Base-by-base conservation (phyloP, 2,329 filamentous ascomycete species). In the Stachybotrys elegans region DNA sequence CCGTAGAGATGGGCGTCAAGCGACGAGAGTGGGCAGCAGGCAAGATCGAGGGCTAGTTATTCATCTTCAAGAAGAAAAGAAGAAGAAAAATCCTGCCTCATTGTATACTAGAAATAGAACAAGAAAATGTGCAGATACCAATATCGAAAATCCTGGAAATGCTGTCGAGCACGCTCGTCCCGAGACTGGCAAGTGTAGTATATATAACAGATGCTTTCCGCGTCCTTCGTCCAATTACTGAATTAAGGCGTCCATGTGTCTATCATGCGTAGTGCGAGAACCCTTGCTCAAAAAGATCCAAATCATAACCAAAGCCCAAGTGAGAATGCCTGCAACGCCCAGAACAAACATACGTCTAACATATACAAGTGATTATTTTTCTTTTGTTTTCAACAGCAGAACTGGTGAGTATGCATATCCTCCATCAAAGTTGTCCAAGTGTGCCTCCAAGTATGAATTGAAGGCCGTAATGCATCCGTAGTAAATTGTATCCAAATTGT, bases 1-100 rank as follows among this genome's bases (percentile, higher is more conserved):
- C 93, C 6, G 93, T 98, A 25, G 93, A 98, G 75, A 78, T 98
- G 73, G 91, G 87, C 6, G 78, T 86, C 16, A 97, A 95, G 82
- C 81, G 86, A 62, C 86, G 75, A 66, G 84, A 82, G 41, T 97
- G 91, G 92, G 78, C 80, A 3, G 79, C 84, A 50, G 91, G 91
- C 36, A 75, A 72, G 59, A 70, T 80, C 43, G 73, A 76, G 47
- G 65, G 65, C 25, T 68, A 56, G 45, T 43, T 36, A n/a, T n/a
- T n/a, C n/a, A n/a, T n/a, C n/a, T n/a, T 36, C 39, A 40, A 42
- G 53, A 31, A 37, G 27, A 16, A 34, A 6, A 44, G 42, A 43
- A 45, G 32, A 41, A 48, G 44, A 31, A 40, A 45, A 42, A 43
- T 16, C n/a, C 44, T 19, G 22, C 22, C 23, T 22, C 17, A 39